Conservation (phyloP, 75 land plant species). For the Pinus albicaulis region DNA sequence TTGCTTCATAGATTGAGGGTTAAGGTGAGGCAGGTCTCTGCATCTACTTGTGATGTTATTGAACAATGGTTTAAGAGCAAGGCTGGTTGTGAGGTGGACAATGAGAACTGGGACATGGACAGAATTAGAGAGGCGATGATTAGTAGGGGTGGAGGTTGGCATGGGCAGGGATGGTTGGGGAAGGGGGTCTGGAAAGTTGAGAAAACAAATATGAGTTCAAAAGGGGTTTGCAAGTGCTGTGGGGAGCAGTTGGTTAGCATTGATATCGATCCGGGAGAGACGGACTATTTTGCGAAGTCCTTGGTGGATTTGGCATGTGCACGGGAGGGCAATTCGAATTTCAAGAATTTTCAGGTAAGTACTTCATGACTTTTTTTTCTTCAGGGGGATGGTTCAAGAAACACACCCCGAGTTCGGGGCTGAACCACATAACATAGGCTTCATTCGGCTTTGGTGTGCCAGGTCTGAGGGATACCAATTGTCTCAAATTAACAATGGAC, state of each 20-base stretch:
- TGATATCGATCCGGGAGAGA: conserved; percentile 61
- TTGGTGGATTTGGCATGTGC: conserved; percentile 53
- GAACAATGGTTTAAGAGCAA: conserved; percentile 67
- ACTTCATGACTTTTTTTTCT: not conserved
- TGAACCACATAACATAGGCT: too few species aligned
- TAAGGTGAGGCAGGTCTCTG: conserved; percentile 44
- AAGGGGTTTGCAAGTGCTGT: conserved; percentile 52
- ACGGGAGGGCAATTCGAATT: conserved; percentile 32
- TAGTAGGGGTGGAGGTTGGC: conserved; percentile 73
- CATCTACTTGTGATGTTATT: conserved; percentile 35
- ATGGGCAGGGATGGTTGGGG: conserved; percentile 81
- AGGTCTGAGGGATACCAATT: too few species aligned
- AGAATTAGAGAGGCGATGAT: conserved; percentile 30
- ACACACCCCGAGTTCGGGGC: too few species aligned
- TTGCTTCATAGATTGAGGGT: conserved; percentile 54
- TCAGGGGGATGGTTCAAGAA: not conserved
- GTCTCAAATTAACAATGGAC: too few species aligned
- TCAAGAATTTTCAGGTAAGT: conserved; percentile 56
- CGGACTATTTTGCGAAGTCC: conserved; percentile 54
- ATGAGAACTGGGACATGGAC: conserved; percentile 11
- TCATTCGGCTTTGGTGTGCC: too few species aligned
- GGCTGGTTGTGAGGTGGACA: conserved; percentile 24
- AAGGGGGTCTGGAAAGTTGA: conserved; percentile 59
- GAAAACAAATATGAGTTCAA: conserved; percentile 24
- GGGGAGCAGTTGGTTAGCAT: conserved; percentile 50